These are phyloP conservation scores for Cadophora luteo-olivacea DNA, from an alignment of 2,329 filamentous ascomycete genomes.

Conservation along the genomic window DNA sequence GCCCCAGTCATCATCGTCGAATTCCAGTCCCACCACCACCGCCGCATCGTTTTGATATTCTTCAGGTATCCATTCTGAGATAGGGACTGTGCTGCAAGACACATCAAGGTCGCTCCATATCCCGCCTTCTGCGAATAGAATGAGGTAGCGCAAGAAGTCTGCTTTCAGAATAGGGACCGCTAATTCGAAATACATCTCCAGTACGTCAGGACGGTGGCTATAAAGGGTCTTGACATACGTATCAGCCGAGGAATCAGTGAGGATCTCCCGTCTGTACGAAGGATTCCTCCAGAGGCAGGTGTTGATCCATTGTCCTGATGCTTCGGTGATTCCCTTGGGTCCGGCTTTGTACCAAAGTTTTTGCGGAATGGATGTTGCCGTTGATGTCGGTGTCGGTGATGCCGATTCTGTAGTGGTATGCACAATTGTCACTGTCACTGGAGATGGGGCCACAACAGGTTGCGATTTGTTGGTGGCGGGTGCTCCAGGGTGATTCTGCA, in stretches of 20 bases:
- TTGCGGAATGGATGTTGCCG: constrained; percentile 39
- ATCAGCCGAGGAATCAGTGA: constrained; percentile 39
- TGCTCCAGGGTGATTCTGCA: neutral
- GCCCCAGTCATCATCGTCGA: constrained; percentile 40
- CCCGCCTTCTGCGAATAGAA: constrained; percentile 50
- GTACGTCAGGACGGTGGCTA: constrained; percentile 46
- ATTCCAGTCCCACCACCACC: constrained; percentile 46
- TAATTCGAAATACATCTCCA: constrained; percentile 46
- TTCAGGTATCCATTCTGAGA: constrained; percentile 47
- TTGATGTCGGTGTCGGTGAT: neutral
- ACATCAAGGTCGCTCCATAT: constrained; percentile 52
- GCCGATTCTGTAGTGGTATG: neutral
- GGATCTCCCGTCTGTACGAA: constrained; percentile 38
- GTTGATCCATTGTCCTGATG: constrained; percentile 44
- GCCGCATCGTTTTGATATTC: constrained; percentile 41
- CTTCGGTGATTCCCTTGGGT: constrained; percentile 44
- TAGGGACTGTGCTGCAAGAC: constrained; percentile 44
- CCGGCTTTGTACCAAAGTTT: constrained; percentile 51
- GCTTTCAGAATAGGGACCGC: constrained; percentile 49
- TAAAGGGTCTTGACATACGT: constrained; percentile 46
- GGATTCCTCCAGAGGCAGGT: constrained; percentile 43
- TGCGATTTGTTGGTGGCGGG: neutral
- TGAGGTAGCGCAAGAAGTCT: constrained; percentile 51
- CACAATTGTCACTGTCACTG: constrained; percentile 5
- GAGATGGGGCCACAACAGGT: neutral